phyloP scores from a whole-genome alignment of 768 basidiomycete genomes.

The Coprinopsis strossmayeri region DNA sequence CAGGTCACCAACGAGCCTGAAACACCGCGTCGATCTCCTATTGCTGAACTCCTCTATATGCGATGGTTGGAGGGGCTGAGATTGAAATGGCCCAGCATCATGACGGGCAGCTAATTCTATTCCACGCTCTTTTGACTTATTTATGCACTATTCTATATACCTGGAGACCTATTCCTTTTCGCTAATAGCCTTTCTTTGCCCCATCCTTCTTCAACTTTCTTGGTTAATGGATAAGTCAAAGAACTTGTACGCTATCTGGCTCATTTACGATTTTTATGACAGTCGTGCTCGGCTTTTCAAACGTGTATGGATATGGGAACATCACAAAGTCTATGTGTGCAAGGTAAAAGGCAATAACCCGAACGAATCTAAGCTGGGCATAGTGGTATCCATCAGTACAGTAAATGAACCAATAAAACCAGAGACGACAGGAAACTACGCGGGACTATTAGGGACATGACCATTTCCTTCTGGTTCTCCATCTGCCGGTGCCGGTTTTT shows the following conservation, averaged over 20 bases:
- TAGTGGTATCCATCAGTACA: no score
- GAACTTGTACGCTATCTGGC: neutral
- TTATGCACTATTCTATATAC: neutral
- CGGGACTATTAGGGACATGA: neutral
- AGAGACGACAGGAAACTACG: no score
- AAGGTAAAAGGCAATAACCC: neutral
- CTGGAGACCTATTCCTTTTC: neutral
- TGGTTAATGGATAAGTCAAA: no score
- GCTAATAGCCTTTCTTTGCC: no score
- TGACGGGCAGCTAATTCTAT: slow-evolving; percentile 23
- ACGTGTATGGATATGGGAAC: no score
- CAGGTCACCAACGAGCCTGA: slow-evolving; percentile 35
- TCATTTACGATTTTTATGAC: neutral
- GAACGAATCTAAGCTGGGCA: neutral
- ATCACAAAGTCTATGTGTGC: neutral
- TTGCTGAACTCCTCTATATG: slow-evolving; percentile 94
- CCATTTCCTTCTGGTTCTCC: neutral
- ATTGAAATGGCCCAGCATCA: slow-evolving; percentile 82
- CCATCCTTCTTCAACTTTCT: no score
- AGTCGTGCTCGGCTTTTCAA: no score
- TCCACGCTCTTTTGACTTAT: neutral
- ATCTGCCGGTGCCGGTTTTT: neutral
- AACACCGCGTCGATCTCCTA: slow-evolving; percentile 65
- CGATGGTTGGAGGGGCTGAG: slow-evolving; percentile 92
- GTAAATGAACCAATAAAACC: no score